These are phyloP conservation scores for Yueomyces sinensis DNA, from an alignment of 805 yeast genomes.

Conservation along the genomic window DNA sequence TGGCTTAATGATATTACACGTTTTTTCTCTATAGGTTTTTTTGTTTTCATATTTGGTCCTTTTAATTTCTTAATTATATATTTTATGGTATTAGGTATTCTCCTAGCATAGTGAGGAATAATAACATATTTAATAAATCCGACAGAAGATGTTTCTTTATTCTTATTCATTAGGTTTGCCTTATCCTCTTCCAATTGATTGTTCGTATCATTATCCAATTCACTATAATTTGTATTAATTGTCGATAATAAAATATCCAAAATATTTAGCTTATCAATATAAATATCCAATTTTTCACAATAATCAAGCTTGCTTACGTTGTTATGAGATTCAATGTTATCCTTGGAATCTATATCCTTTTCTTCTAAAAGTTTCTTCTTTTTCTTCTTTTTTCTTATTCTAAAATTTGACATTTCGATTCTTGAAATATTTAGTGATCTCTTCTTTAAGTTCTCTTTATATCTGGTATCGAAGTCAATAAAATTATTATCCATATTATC, in stretches of 20 bases:
- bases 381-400: conserved; percentile 12
- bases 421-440: conserved; percentile 23
- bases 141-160: conserved; percentile 27
- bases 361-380: conserved; percentile 16
- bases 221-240: conserved; percentile 10
- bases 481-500: conserved; percentile 25
- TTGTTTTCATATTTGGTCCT: conserved; percentile 29
- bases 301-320: conserved; percentile 7
- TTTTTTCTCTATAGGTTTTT: conserved; percentile 3
- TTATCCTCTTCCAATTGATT: conserved; percentile 12
- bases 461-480: conserved; percentile 20
- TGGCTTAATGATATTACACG: too few species aligned
- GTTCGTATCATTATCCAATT: conserved; percentile 1
- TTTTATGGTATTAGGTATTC: conserved; percentile 33
- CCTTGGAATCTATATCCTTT: conserved; percentile 3
- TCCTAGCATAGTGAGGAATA: conserved; percentile 39
- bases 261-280: conserved; percentile 39
- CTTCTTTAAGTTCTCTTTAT: conserved; percentile 11
- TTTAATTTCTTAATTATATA: conserved; percentile 35
- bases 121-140: conserved; percentile 41
- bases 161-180: conserved; percentile 12
- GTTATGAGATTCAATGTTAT: not conserved
- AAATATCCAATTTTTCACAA: conserved; percentile 28
- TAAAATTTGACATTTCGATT: conserved; percentile 7
- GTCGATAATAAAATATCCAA: conserved; percentile 36